These are phyloP conservation scores for Aureobasidium mangrovei DNA, from an alignment of 2,329 filamentous ascomycete species.

Conservation along the genomic window DNA sequence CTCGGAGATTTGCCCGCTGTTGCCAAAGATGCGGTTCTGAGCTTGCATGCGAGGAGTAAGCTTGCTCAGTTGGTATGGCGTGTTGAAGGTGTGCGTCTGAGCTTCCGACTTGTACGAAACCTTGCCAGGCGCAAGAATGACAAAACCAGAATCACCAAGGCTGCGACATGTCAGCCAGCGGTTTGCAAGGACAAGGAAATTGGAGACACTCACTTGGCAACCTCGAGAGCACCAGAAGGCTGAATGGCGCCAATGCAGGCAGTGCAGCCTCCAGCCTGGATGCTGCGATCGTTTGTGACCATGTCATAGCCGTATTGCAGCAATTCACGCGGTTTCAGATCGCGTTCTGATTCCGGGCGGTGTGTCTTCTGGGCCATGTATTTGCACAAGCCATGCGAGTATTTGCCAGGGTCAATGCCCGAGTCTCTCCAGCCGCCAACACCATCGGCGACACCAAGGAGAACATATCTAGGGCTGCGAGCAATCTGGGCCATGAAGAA, in stretches of 20 bases:
- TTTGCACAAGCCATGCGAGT: slow-evolving; percentile 86
- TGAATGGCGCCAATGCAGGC: slow-evolving; percentile 77
- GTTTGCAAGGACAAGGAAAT: neutral
- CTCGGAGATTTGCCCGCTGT: slow-evolving; percentile 60
- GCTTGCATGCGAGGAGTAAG: slow-evolving; percentile 71
- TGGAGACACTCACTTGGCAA: slow-evolving; percentile 58
- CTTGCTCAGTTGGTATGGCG: slow-evolving; percentile 86
- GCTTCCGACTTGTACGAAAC: slow-evolving; percentile 75
- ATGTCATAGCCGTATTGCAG: slow-evolving; percentile 79
- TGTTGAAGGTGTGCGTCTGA: slow-evolving; percentile 97
- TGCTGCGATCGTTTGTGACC: slow-evolving; percentile 62
- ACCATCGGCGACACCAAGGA: slow-evolving; percentile 85
- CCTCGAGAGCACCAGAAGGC: slow-evolving; percentile 65
- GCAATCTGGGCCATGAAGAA: slow-evolving; percentile 82
- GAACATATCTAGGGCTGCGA: slow-evolving; percentile 57
- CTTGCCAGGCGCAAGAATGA: slow-evolving; percentile 76
- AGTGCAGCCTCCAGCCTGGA: slow-evolving; percentile 81
- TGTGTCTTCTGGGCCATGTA: slow-evolving; percentile 65
- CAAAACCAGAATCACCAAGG: slow-evolving; percentile 87
- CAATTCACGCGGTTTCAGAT: slow-evolving; percentile 51
- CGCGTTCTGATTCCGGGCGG: slow-evolving; percentile 47
- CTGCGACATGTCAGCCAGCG: slow-evolving; percentile 22
- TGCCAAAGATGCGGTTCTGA: slow-evolving; percentile 76
- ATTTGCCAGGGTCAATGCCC: slow-evolving; percentile 87
- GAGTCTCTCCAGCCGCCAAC: slow-evolving; percentile 93